Evolutionary conservation across 495 filamentous ascomycete genomes (phyloP).

Genomic region (Neurospora sp.): DNA sequence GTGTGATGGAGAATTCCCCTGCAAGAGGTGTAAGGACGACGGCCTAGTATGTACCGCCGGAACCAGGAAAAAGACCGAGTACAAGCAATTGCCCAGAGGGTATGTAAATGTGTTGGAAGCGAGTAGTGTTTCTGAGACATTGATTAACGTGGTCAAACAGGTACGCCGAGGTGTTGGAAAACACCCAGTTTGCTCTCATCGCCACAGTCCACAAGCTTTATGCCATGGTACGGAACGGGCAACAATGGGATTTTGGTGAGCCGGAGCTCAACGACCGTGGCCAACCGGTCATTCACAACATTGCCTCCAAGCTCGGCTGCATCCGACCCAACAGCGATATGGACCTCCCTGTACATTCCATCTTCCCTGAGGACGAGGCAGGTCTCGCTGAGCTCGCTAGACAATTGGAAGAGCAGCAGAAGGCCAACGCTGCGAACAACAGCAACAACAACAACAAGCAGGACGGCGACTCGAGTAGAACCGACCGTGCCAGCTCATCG

Average conservation of each 20-base stretch:
- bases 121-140: constrained; percentile 4
- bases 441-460: constrained; percentile 17
- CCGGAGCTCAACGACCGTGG: constrained; percentile 46
- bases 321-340: constrained; percentile 44
- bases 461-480: constrained; percentile 25
- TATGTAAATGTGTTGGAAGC: constrained; percentile 7
- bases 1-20: constrained; percentile 59
- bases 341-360: constrained; percentile 41
- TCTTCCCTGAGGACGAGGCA: constrained; percentile 44
- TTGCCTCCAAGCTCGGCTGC: constrained; percentile 46
- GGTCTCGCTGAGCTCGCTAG: constrained; percentile 40
- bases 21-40: constrained; percentile 56
- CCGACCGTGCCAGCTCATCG: constrained; percentile 40
- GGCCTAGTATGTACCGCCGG: constrained; percentile 48
- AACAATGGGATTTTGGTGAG: constrained; percentile 44
- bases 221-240: constrained; percentile 43
- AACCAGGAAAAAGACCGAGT: constrained; percentile 48
- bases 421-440: constrained; percentile 20
- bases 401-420: constrained; percentile 35
- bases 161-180: constrained; percentile 48
- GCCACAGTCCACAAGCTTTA: constrained; percentile 49
- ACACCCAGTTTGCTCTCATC: constrained; percentile 46
- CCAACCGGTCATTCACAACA: constrained; percentile 46
- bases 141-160: constrained; percentile 17
- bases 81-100: constrained; percentile 47